Conservation (phyloP, 768 basidiomycete genomes). For the Mycena chlorophos region DNA sequence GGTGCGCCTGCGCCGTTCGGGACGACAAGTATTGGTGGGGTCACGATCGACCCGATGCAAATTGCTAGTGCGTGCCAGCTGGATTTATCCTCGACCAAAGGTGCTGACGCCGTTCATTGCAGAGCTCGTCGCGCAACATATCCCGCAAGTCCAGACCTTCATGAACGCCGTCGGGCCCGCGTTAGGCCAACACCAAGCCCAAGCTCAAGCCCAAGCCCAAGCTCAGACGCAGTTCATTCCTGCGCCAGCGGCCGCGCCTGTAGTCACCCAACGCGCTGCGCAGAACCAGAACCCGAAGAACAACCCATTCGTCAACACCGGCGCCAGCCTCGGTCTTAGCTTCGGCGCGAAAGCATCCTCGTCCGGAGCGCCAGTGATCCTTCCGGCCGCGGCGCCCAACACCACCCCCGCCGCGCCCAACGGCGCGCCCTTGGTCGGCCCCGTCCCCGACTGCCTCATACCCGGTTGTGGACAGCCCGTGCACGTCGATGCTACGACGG, state of each 20-base stretch:
- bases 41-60: not conserved
- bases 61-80: constrained; percentile 6
- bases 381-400: constrained; percentile 19
- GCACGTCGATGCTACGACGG: constrained; percentile 51
- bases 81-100: not conserved
- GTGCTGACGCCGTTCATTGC: not conserved
- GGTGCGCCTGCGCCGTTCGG: not conserved
- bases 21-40: not conserved
- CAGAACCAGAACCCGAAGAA: constrained; percentile 7
- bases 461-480: constrained; percentile 58
- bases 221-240: not conserved
- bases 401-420: constrained; percentile 34
- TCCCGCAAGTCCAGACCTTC: constrained; percentile 47
- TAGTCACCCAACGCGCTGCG: constrained; percentile 5
- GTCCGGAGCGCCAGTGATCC: not conserved
- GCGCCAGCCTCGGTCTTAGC: not conserved
- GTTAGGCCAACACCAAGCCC: constrained; percentile 3
- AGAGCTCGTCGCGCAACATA: constrained; percentile 50
- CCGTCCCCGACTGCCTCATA: constrained; percentile 49
- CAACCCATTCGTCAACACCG: constrained; percentile 20
- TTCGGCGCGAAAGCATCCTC: not conserved
- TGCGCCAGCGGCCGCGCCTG: constrained; percentile 1
- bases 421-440: constrained; percentile 36
- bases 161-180: constrained; percentile 23
- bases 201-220: not conserved